Evolutionary conservation across 331 rosid genomes (phyloP), one percentile per base, ranked within the genome.

Genomic region (Malus hybrid): DNA sequence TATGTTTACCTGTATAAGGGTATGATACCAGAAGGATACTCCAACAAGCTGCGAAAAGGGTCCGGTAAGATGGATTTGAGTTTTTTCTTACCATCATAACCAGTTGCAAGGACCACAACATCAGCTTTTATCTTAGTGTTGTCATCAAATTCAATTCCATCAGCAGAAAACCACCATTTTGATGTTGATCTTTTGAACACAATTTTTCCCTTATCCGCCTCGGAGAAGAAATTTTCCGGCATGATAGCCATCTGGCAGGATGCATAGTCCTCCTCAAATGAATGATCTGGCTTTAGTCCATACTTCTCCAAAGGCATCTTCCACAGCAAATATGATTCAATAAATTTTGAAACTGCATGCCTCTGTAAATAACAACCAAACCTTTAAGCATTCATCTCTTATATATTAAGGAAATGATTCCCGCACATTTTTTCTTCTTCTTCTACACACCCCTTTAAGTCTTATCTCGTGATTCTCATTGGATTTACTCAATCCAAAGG

Each of bases 171-270:
- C 93, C 97, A 84, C 93, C 94, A 91, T 50, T 87, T 86, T 26
- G 88, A 86, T 39, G 60, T 56, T 70, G 89, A 33, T 75, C 63
- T 86, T 74, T 91, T 87, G 68, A 91, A 89, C 29, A 66, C 70
- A 72, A 91, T 86, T 67, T 79, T 91, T 10, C 97, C 93, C 66
- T 91, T 91, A 26, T 91, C 97, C 52, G 85, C 97, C 83, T 91
- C 93, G 4, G 89, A 13, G 81, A 89, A 91, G 84, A 91, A 91
- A 57, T 89, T 84, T 24, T 87, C 93, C 6, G 94, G 93, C 85
- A 82, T 75, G 75, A 91, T 82, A 56, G 93, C 88, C 97, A 91
- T 91, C 76, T 91, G 97, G 63, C 97, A 91, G 32, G 97, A 87
- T 50, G 97, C 97, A 33, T 86, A 89, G 84, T 89, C 97, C 72